Percentiles rank a stretch among this genome's conserved stretches.
Conservation (phyloP, 805 yeast species). For the Lipomyces orientalis region DNA sequence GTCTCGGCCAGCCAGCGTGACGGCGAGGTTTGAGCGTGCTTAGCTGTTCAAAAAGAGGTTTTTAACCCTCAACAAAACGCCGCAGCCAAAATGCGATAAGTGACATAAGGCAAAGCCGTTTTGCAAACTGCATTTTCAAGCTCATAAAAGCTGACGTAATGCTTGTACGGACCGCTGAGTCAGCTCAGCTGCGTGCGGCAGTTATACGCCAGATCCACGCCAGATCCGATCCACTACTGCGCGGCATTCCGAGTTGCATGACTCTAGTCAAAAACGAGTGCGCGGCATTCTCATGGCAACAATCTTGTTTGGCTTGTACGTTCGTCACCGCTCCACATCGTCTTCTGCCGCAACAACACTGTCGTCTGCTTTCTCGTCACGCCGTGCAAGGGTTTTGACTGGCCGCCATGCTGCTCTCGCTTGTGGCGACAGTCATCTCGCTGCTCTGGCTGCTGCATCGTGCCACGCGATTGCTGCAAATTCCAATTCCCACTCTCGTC, state of each 20-base stretch:
- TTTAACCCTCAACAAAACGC: slow-evolving; percentile 1
- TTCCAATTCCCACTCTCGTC: slow-evolving; percentile 45
- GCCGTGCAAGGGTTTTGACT: background rate
- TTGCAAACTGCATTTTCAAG: background rate
- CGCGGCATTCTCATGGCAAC: too few relatives aligned
- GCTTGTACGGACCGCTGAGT: background rate
- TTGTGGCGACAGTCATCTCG: slow-evolving; percentile 42
- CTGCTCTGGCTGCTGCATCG: slow-evolving; percentile 47
- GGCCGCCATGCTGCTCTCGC: slow-evolving; percentile 33
- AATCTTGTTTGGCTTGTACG: background rate
- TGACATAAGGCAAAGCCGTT: background rate
- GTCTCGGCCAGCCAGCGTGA: background rate
- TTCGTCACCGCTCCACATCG: background rate
- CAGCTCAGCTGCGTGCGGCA: background rate
- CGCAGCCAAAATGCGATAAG: background rate
- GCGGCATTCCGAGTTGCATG: too few relatives aligned
- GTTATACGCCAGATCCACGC: background rate
- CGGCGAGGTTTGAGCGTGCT: background rate
- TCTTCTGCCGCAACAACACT: background rate
- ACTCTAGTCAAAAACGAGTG: too few relatives aligned
- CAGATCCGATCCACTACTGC: too few relatives aligned
- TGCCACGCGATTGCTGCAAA: slow-evolving; percentile 44
- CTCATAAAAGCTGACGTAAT: background rate
- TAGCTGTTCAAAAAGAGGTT: background rate
- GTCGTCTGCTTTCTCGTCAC: background rate